Evolutionary conservation across 805 yeast species (phyloP).

Genomic region (Pichia ethanolica): DNA sequence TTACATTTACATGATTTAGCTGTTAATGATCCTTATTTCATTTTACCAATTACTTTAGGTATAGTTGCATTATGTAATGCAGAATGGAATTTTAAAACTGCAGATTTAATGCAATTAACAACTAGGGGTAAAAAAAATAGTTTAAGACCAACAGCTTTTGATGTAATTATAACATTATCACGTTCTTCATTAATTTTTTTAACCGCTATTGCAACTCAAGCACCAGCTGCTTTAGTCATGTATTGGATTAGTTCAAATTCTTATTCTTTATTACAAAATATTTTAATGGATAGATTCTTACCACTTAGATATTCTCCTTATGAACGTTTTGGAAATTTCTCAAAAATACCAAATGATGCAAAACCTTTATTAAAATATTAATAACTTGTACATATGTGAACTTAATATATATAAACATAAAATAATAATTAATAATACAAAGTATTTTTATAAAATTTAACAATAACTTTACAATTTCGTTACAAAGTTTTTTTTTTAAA

Average conservation of each 20-base stretch:
- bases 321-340: conserved; percentile 15
- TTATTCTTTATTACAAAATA: conserved; percentile 70
- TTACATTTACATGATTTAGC: conserved; percentile 57
- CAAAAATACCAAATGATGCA: conserved; percentile 8
- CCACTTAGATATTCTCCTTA: conserved; percentile 52
- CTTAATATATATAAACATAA: too few species aligned
- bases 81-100: conserved; percentile 73
- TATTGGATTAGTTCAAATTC: conserved; percentile 87
- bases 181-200: conserved; percentile 70
- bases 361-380: conserved; percentile 7
- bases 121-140: conserved; percentile 34
- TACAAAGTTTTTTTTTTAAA: too few species aligned
- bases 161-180: conserved; percentile 60
- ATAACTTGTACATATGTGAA: too few species aligned
- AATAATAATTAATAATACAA: too few species aligned
- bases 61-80: conserved; percentile 64
- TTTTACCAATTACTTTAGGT: conserved; percentile 69
- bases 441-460: not conserved
- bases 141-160: conserved; percentile 50
- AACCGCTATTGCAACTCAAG: conserved; percentile 80
- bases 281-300: conserved; percentile 54
- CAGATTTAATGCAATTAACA: conserved; percentile 40
- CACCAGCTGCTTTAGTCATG: conserved; percentile 73
- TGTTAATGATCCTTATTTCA: conserved; percentile 49
- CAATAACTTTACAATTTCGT: not conserved